phyloP scores from a whole-genome alignment of 2,329 filamentous ascomycete genomes.

The Exophiala alcalophila region DNA sequence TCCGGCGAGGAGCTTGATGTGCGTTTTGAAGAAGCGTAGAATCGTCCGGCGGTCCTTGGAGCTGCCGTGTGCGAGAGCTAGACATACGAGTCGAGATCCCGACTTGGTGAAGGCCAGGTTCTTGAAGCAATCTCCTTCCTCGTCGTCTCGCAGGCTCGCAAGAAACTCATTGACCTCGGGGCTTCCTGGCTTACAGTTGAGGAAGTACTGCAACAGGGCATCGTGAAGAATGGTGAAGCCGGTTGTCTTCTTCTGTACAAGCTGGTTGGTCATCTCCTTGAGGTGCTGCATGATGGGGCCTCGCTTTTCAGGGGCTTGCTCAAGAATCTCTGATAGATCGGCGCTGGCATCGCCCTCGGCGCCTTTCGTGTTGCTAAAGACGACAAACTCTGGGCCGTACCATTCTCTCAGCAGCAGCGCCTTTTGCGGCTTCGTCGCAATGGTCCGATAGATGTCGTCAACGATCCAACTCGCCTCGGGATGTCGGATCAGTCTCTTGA shows the following conservation, averaged over 20 bases:
- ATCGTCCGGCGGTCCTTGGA: constrained; percentile 93
- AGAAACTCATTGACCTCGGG: constrained; percentile 83
- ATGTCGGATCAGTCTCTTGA: constrained; percentile 91
- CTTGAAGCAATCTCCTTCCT: constrained; percentile 84
- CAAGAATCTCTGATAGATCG: constrained; percentile 73
- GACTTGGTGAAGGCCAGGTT: constrained; percentile 95
- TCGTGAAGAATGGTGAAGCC: constrained; percentile 98
- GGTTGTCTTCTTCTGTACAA: constrained; percentile 94
- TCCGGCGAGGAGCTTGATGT: constrained; percentile 76
- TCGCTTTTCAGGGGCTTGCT: constrained; percentile 77
- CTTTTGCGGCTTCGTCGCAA: constrained; percentile 83
- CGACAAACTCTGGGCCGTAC: constrained; percentile 90
- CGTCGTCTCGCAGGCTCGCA: constrained; percentile 86
- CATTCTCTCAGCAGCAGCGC: constrained; percentile 83
- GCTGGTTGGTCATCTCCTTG: constrained; percentile 80
- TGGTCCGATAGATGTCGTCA: constrained; percentile 90
- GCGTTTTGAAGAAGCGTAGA: constrained; percentile 85
- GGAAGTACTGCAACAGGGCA: constrained; percentile 95
- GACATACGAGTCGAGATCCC: constrained; percentile 75
- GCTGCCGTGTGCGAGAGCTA: constrained; percentile 76
- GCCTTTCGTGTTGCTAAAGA: constrained; percentile 63
- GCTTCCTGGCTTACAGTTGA: constrained; percentile 71
- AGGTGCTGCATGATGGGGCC: constrained; percentile 82
- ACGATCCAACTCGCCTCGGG: constrained; percentile 96
- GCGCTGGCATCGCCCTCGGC: constrained; percentile 40